Conservation (phyloP, 768 basidiomycete genomes). For the Naganishia vaughanmartiniae region DNA sequence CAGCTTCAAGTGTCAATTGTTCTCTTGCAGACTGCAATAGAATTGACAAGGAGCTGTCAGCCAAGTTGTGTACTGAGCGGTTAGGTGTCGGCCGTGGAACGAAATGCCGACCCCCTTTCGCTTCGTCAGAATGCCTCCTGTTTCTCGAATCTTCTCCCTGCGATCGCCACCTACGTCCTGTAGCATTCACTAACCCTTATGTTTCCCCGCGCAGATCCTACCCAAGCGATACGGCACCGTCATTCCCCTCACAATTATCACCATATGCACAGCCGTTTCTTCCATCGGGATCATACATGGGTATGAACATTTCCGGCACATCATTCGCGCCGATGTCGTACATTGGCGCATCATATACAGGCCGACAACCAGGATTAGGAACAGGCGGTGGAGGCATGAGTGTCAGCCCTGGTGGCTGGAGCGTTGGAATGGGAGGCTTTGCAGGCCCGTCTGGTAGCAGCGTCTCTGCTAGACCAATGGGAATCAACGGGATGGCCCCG, state of each 20-base stretch:
- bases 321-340: conserved; percentile 9
- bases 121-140: neutral
- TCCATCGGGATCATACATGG: conserved; percentile 32
- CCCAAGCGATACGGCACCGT: conserved; percentile 19
- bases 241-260: conserved; percentile 36
- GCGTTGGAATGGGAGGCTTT: conserved; percentile 5
- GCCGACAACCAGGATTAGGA: neutral
- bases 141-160: neutral
- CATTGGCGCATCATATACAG: conserved; percentile 18
- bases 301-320: conserved; percentile 10
- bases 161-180: neutral
- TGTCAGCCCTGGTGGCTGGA: conserved; percentile 20
- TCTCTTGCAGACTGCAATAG: no score
- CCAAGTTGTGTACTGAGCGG: no score
- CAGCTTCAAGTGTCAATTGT: no score
- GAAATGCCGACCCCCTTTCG: no score
- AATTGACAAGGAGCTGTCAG: no score
- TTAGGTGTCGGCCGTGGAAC: no score
- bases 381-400: conserved; percentile 26
- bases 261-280: conserved; percentile 38
- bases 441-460: neutral
- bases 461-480: neutral
- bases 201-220: neutral
- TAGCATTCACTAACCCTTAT: neutral
- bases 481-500: conserved; percentile 1